Conservation (phyloP, 139 green algal genomes). For the Nannochloris sp. region DNA sequence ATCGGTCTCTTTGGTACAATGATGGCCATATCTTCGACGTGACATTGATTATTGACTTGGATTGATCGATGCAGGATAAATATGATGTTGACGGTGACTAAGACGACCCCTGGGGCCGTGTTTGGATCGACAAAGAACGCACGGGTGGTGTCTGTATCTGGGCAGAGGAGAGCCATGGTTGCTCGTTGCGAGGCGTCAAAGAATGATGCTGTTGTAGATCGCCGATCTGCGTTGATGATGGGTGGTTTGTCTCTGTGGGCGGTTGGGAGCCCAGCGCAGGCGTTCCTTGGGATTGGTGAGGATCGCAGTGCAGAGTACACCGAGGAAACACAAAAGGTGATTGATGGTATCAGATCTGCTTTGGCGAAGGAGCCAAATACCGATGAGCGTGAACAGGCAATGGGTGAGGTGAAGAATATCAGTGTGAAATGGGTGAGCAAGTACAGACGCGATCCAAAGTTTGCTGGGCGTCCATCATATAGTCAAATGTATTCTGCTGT, state of each 20-base stretch:
- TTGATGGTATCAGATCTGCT: slow-evolving; percentile 45
- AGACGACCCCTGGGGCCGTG: no score
- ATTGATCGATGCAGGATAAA: no score
- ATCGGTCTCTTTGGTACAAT: no score
- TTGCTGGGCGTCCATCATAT: slow-evolving; percentile 69
- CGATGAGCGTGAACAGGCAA: slow-evolving; percentile 51
- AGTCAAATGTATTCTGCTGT: slow-evolving; percentile 82
- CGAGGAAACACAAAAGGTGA: slow-evolving; percentile 20
- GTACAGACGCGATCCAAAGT: slow-evolving; percentile 37
- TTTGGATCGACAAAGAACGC: no score
- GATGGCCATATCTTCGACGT: no score
- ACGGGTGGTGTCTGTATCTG: neutral
- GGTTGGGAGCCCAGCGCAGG: slow-evolving; percentile 33
- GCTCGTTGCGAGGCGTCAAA: neutral
- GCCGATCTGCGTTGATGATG: slow-evolving; percentile 11
- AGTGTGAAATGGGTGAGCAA: slow-evolving; percentile 9
- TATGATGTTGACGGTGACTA: no score
- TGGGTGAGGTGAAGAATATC: slow-evolving; percentile 45
- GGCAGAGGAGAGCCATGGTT: neutral
- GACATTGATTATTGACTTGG: no score
- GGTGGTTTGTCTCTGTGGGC: neutral
- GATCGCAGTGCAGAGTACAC: slow-evolving; percentile 30
- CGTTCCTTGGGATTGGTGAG: slow-evolving; percentile 52
- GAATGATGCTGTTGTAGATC: neutral
- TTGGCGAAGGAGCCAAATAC: slow-evolving; percentile 52